Evolutionary conservation across 179 eudicot species (phyloP).

Genomic region (Beta macrorhiza): DNA sequence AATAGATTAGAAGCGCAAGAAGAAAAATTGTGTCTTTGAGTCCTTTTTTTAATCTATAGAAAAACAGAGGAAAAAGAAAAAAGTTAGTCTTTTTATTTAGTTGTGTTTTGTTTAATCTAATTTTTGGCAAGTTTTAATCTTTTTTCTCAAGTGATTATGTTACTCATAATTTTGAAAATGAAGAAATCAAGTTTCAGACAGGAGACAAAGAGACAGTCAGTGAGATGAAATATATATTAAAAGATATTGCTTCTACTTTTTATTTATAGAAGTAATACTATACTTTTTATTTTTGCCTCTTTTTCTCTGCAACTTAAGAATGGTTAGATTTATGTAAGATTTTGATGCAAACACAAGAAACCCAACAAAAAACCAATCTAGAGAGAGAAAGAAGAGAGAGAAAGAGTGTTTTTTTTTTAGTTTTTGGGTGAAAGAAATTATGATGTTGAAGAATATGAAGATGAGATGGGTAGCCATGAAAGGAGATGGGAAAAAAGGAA

Average conservation of each 20-base stretch:
- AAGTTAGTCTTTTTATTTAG: background rate
- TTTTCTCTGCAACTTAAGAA: background rate
- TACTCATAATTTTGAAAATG: background rate
- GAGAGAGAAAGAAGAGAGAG: background rate
- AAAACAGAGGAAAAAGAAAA: slow-evolving; percentile 9
- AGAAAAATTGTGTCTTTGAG: background rate
- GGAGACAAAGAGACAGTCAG: background rate
- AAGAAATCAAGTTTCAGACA: background rate
- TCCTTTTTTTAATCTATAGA: background rate
- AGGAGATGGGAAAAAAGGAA: slow-evolving; percentile 69
- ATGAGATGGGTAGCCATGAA: slow-evolving; percentile 53
- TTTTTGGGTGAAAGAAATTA: background rate
- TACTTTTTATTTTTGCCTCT: background rate
- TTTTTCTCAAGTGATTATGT: background rate
- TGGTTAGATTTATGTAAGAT: slow-evolving; percentile 22
- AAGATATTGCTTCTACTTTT: background rate
- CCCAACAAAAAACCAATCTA: background rate
- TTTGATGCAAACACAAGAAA: slow-evolving; percentile 19
- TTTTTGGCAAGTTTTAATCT: background rate
- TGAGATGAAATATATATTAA: background rate
- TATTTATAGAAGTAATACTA: background rate
- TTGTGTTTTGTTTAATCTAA: background rate
- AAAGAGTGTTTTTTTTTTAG: background rate
- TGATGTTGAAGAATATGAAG: slow-evolving; percentile 26
- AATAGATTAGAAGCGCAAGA: background rate